Base-by-base conservation (phyloP, 2,329 filamentous ascomycete species). In the Dactylellina drechsleri region DNA sequence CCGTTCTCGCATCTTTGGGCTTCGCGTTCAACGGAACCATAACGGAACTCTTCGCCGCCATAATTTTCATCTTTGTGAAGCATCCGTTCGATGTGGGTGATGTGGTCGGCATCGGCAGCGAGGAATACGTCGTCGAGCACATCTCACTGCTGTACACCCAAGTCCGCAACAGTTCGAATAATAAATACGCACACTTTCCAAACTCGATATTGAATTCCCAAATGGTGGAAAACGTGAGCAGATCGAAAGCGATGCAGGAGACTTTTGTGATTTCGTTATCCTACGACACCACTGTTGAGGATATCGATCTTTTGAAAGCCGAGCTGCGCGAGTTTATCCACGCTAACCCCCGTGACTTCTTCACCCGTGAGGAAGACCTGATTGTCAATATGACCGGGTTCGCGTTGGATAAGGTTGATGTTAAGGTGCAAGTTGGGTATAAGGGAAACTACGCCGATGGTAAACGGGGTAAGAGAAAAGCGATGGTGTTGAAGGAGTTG, bases 361-460 rank as follows among this genome's bases (percentile, higher is more conserved):
- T 41, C n/a, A 66, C 41, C n/a, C 12, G 28, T 1, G 89, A 93
- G 82, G 88, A 90, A 1, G 92, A 97, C 66, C 85, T 98, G 60
- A 86, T 89, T 73, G 88, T 98, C 66, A 88, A 92, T 78, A 88
- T 97, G 13, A 85, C 87, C 23, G 89, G 92, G 64, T 89, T 97
- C 40, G 90, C 93, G 79, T 89, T 96, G 84, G 92, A 96, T 83
- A 97, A 97, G 84, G 85, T 98, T 54, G 87, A 91, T 78, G 87
- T 99, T 62, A 89, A 89, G 79, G 86, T 97, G 43, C 89, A 91
- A 79, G 93, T 97, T 80, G 89, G 91, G 80, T 93, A 98, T 85
- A 98, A 98, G 84, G 92, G 90, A 67, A 94, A 94, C 83, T 94
- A 91, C 91, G 88, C 92, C 78, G 93, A 97, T n/a, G 59, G 59